Evolutionary conservation across 257 asterid genomes (phyloP), one percentile per base, ranked within the genome.

Genomic region (Catharanthus roseus): DNA sequence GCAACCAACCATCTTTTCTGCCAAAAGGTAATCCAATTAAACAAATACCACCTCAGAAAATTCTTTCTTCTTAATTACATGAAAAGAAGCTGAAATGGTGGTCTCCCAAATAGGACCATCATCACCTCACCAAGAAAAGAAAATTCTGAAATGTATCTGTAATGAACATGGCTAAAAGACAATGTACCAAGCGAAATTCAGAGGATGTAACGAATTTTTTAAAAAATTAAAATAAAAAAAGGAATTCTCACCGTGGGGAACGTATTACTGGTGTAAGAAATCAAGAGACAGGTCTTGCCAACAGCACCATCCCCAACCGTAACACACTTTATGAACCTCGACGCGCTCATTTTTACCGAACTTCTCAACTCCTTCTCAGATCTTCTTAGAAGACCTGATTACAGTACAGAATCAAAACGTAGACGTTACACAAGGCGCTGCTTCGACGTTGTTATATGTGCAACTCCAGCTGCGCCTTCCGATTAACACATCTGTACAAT

Each of bases 241-340:
- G 56, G 60, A 63, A 67, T 67, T 68, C 76, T 58, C 65, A 91
- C 97, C 91, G 97, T 91, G 74, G 97, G 97, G 73, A 91, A 91
- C 72, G 97, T 91, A 86, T 82, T 82, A 83, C 86, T 82, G 75
- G 86, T 82, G 78, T 82, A 82, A 63, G 86, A 82, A 75, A 82
- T 82, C 86, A 82, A 79, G 78, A 82, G 86, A 77, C 84, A 79
- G 16, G 86, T 82, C 74, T 82, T 82, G 64, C 86, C 86, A 41
- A 82, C 86, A 21, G 86, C 86, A 71, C 86, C 86, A 77, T 82
- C 86, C 34, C 86, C 86, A 10, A 82, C 86, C 28, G 86, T 82
- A 10, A 82, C 86, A 65, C 86, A 82, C 74, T 82, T 82, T 28
- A 82, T 82, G 73, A 82, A 82, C 83, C 84, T 82, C 26, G 86